phyloP scores from a whole-genome alignment of 345 rosid genomes.

The Moricandia arvensis region DNA sequence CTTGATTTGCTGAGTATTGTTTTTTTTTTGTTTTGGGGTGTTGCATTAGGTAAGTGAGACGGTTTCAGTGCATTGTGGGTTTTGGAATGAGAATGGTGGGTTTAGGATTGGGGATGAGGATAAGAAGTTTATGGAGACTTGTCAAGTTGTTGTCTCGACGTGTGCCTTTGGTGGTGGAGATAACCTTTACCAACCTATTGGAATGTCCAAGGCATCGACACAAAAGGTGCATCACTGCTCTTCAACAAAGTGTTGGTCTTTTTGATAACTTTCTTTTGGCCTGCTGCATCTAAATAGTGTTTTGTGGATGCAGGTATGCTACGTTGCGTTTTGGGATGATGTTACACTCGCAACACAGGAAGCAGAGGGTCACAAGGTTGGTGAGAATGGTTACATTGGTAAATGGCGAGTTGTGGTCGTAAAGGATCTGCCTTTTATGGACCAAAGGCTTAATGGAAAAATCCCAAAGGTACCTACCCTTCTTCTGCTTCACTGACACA shows the following conservation, averaged over 20 bases:
- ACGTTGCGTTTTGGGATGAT: slow-evolving; percentile 95
- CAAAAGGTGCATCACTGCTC: slow-evolving; percentile 49
- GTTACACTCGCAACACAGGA: slow-evolving; percentile 73
- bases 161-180: slow-evolving; percentile 99
- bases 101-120: slow-evolving; percentile 67
- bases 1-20: background rate
- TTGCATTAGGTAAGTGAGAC: slow-evolving; percentile 73
- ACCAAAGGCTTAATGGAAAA: slow-evolving; percentile 95
- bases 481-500: background rate
- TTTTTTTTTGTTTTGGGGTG: background rate
- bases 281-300: background rate
- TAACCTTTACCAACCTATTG: slow-evolving; percentile 92
- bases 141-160: slow-evolving; percentile 74
- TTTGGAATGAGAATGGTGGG: slow-evolving; percentile 77
- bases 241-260: background rate
- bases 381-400: slow-evolving; percentile 57
- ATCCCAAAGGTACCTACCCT: slow-evolving; percentile 84
- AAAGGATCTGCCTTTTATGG: slow-evolving; percentile 74
- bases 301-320: slow-evolving; percentile 71
- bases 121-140: slow-evolving; percentile 58
- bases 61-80: slow-evolving; percentile 71
- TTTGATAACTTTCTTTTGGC: background rate
- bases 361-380: slow-evolving; percentile 54
- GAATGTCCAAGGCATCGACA: slow-evolving; percentile 65
- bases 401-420: slow-evolving; percentile 89